Evolutionary conservation across 345 rosid species (phyloP).

Genomic region (Lepidium africanum): DNA sequence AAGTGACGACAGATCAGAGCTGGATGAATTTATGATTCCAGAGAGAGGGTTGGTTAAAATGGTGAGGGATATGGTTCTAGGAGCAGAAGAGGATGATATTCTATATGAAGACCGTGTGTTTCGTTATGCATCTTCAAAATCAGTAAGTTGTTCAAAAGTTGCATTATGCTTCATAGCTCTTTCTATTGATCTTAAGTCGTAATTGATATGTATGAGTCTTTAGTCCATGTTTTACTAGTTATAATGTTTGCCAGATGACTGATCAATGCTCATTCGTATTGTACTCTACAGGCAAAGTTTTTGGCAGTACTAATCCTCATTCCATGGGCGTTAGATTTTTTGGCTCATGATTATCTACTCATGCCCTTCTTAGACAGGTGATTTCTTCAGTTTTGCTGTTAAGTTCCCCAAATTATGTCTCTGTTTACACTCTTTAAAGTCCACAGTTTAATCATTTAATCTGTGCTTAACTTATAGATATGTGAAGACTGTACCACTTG

Average conservation of each 20-base stretch:
- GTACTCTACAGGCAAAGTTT: slow-evolving; percentile 69
- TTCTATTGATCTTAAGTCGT: background rate
- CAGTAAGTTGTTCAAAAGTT: slow-evolving; percentile 37
- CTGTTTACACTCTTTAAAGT: background rate
- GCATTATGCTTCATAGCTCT: background rate
- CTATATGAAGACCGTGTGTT: slow-evolving; percentile 91
- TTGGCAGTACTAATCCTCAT: slow-evolving; percentile 63
- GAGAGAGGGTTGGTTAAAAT: slow-evolving; percentile 60
- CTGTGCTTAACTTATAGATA: slow-evolving; percentile 40
- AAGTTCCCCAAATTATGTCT: background rate
- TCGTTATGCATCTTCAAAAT: slow-evolving; percentile 69
- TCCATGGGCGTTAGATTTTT: slow-evolving; percentile 83
- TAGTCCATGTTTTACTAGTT: background rate
- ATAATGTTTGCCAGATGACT: background rate
- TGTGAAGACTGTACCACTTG: slow-evolving; percentile 92
- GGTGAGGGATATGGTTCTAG: slow-evolving; percentile 66
- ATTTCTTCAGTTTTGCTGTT: slow-evolving; percentile 1
- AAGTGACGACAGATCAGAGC: slow-evolving; percentile 14
- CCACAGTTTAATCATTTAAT: background rate
- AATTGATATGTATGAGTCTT: background rate
- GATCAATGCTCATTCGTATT: slow-evolving; percentile 18
- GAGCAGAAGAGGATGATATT: slow-evolving; percentile 70
- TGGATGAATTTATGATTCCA: slow-evolving; percentile 30
- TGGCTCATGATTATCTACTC: slow-evolving; percentile 86
- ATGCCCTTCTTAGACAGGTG: slow-evolving; percentile 97